Percentiles rank a stretch among this genome's conserved stretches.
Conservation (phyloP, 257 asterid species). For the Jacaranda copaia region DNA sequence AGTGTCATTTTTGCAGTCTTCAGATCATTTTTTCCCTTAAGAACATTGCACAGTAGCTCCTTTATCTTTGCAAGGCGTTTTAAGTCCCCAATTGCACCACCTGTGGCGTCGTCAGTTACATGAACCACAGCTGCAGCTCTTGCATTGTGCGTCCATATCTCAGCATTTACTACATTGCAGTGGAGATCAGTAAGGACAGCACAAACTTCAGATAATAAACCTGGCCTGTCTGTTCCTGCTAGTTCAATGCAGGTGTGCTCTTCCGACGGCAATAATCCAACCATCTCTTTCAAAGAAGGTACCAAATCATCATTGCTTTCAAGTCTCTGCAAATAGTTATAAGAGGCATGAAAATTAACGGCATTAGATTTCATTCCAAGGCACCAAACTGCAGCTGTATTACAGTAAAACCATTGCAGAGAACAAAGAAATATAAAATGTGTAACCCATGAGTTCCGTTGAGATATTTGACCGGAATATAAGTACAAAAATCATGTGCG, state of each 20-base stretch:
- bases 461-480: no score
- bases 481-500: no score
- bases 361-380: not conserved
- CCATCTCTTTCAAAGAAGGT: slow-evolving; percentile 60
- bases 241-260: slow-evolving; percentile 76
- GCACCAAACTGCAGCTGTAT: no score
- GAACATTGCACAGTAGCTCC: slow-evolving; percentile 64
- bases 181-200: slow-evolving; percentile 78
- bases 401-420: no score
- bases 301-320: slow-evolving; percentile 59
- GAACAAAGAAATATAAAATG: no score
- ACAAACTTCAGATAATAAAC: slow-evolving; percentile 78
- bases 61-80: slow-evolving; percentile 59
- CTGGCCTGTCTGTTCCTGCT: slow-evolving; percentile 82
- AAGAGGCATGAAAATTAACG: slow-evolving; percentile 1
- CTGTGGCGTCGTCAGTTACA: slow-evolving; percentile 58
- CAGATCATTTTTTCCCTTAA: slow-evolving; percentile 61
- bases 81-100: slow-evolving; percentile 68
- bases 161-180: slow-evolving; percentile 77
- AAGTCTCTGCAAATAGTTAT: slow-evolving; percentile 54
- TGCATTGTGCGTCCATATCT: slow-evolving; percentile 80
- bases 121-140: slow-evolving; percentile 89
- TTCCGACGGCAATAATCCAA: slow-evolving; percentile 75
- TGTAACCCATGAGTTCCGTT: no score
- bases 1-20: slow-evolving; percentile 68